phyloP scores from a whole-genome alignment of 495 filamentous ascomycete species.

The Geoglossum glabrum region DNA sequence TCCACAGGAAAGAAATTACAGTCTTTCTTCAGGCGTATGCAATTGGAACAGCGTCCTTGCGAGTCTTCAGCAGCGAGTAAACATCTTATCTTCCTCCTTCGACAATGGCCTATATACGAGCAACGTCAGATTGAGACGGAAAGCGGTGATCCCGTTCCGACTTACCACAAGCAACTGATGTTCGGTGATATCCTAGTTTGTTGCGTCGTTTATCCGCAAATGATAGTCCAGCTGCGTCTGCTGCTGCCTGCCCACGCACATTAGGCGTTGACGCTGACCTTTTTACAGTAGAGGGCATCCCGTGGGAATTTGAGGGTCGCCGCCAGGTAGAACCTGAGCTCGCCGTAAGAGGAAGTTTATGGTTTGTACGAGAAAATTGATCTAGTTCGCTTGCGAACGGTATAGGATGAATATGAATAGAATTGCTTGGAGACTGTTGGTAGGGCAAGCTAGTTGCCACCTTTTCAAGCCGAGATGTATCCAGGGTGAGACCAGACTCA shows the following conservation, averaged over 20 bases:
- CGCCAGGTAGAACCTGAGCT: background rate
- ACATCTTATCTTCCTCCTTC: slow-evolving; percentile 88
- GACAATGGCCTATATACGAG: slow-evolving; percentile 65
- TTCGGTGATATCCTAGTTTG: slow-evolving; percentile 92
- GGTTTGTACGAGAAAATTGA: background rate
- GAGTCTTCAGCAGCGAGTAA: slow-evolving; percentile 57
- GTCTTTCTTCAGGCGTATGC: slow-evolving; percentile 88
- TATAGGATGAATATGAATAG: background rate
- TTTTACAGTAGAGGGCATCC: slow-evolving; percentile 22
- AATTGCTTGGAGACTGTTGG: background rate
- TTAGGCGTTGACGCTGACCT: slow-evolving; percentile 46
- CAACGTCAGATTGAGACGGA: slow-evolving; percentile 1
- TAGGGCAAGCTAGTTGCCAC: background rate
- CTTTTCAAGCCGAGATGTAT: background rate
- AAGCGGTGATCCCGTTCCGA: slow-evolving; percentile 9
- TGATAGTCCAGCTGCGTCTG: slow-evolving; percentile 22
- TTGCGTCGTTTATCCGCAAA: slow-evolving; percentile 76
- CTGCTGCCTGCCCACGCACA: slow-evolving; percentile 31
- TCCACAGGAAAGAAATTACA: slow-evolving; percentile 91
- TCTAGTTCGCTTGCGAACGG: slow-evolving; percentile 1
- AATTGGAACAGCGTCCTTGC: slow-evolving; percentile 79
- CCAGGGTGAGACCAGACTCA: background rate
- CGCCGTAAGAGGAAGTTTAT: slow-evolving; percentile 1
- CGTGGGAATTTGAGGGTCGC: background rate
- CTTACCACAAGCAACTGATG: slow-evolving; percentile 94